A percentile compares a stretch with the other conserved stretches of the same genome.
Evolutionary conservation across 2,329 filamentous ascomycete species (phyloP).

Genomic region (Colletotrichum neosansevieriae): DNA sequence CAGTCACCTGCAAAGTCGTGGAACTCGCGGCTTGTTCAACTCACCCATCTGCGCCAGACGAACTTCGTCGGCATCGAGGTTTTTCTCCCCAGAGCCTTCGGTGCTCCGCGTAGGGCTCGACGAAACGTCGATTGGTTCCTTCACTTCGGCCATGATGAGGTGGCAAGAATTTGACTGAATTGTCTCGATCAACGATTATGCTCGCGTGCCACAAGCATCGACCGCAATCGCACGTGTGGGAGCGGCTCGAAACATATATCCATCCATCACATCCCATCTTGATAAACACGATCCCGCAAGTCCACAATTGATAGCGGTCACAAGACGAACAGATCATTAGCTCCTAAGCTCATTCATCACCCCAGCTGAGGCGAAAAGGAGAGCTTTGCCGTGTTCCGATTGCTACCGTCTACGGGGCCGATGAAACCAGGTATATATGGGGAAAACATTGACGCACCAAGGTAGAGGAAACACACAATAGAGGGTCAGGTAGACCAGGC

Average conservation of each 20-base stretch:
- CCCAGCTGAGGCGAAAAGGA: conserved; percentile 21
- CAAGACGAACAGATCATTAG: conserved; percentile 11
- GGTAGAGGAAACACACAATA: not conserved
- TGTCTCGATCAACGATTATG: not conserved
- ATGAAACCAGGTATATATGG: conserved; percentile 2
- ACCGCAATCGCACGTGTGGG: conserved; percentile 9
- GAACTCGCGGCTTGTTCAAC: not conserved
- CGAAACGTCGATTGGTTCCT: conserved; percentile 23
- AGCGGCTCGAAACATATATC: conserved; percentile 27
- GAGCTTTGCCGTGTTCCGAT: conserved; percentile 16
- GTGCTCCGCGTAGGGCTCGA: conserved; percentile 32
- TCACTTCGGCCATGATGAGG: conserved; percentile 23
- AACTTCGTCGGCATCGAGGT: conserved; percentile 52
- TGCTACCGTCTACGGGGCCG: conserved; percentile 10
- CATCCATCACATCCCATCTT: conserved; percentile 3
- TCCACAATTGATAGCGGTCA: conserved; percentile 39
- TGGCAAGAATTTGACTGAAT: not conserved
- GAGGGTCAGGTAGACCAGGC: conserved; percentile 19
- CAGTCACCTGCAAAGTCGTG: no score
- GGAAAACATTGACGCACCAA: not conserved
- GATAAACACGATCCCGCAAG: not conserved
- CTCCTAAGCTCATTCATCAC: not conserved
- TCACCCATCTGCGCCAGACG: conserved; percentile 59
- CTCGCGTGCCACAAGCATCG: conserved; percentile 12
- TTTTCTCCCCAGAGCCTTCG: conserved; percentile 29